Base-by-base conservation (phyloP, 1,284 basidiomycete genomes). In the Inonotus obliquus region DNA sequence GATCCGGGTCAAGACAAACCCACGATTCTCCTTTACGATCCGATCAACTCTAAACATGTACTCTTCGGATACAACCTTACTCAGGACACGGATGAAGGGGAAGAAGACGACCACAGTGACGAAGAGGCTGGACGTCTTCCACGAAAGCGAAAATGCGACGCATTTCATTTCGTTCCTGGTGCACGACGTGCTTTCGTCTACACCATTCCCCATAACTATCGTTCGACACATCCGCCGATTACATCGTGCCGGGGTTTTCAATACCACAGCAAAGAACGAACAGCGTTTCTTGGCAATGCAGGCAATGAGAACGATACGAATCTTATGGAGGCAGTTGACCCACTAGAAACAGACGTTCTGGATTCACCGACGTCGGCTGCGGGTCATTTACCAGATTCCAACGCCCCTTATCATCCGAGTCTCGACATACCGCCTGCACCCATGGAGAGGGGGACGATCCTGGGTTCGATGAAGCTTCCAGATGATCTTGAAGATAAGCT, bases 131-230 rank as follows among this genome's bases (percentile, higher is more conserved):
- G 19, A 13, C 9, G 14, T 14, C 23, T 37, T 45, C 53, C 38
- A 19, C 25, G 29, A 38, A 47, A 27, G 14, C 51, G 51, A 17
- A 52, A 48, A 39, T 14, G 53, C 21, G 48, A 59, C 21, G 35
- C 25, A 9, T 14, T 61, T 23, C 63, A 60, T 55, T 74, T 83
- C 44, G 70, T 85, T 4, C 75, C 81, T 1, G 84, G 82, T 0
- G 73, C 74, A 17, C 73, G 73, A 54, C 79, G 81, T 23, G 76
- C 82, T 32, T 69, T 86, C n/a, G 64, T 83, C 23, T 83, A 79
- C 66, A 75, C 74, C 39, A 72, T 76, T 5, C 57, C 67, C 45
- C 52, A 39, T 38, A 45, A 61, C 54, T 64, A 41, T 48, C 44
- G 27, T 27, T 49, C 59, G 32, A 55, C 53, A 1, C 32, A 47